phyloP scores from a whole-genome alignment of 164 flowering plant genomes.

The Berberis vulgaris region DNA sequence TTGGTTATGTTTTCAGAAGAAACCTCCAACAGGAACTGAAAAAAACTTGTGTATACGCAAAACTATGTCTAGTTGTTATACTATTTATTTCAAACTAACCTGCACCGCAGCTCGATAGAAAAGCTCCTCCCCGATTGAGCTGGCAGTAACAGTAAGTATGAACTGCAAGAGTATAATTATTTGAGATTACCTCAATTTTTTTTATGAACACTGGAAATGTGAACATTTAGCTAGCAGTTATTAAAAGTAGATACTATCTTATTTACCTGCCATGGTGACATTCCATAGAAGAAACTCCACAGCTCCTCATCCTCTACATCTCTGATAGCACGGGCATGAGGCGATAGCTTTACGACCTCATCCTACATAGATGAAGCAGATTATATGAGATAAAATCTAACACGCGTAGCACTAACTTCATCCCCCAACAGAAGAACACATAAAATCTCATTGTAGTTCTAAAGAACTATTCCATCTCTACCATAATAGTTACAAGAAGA shows the following conservation, averaged over 20 bases:
- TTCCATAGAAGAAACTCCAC: constrained; percentile 89
- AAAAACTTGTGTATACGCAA: too few species aligned
- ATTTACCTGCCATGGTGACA: constrained; percentile 97
- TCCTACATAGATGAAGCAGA: constrained; percentile 38
- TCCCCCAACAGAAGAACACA: too few species aligned
- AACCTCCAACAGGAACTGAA: too few species aligned
- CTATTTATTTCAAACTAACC: constrained; percentile 28
- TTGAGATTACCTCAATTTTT: neutral
- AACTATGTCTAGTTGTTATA: too few species aligned
- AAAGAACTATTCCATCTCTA: too few species aligned
- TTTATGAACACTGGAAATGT: too few species aligned
- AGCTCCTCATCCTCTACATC: constrained; percentile 99
- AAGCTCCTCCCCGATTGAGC: constrained; percentile 97
- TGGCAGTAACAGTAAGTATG: constrained; percentile 80
- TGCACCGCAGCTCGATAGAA: constrained; percentile 97
- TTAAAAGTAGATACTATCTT: neutral
- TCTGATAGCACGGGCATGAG: constrained; percentile 98
- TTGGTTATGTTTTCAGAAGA: too few species aligned
- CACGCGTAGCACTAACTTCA: too few species aligned
- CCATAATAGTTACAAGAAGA: neutral
- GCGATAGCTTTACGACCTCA: constrained; percentile 92
- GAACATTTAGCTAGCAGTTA: neutral
- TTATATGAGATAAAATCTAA: neutral
- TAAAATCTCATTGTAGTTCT: too few species aligned
- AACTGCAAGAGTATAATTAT: constrained; percentile 39